These are phyloP conservation scores for Globisporangium carolinianum DNA, from an alignment of 352 stramenopile genomes.

Conservation along the genomic window DNA sequence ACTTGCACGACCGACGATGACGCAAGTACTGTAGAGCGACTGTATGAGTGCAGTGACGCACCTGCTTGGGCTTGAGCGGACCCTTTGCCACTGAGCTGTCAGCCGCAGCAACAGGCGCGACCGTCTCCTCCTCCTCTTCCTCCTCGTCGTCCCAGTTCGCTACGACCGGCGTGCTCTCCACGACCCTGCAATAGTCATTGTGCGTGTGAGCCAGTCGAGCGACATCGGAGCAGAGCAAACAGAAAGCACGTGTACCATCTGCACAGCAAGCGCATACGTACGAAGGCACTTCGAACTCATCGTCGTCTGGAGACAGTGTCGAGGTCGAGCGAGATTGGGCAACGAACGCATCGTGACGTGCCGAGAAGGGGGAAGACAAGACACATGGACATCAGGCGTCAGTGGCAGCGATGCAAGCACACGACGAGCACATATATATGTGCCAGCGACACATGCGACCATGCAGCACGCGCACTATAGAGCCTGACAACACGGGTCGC, in stretches of 20 bases:
- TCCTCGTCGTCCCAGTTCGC: conserved; percentile 77
- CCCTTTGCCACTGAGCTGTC: conserved; percentile 31
- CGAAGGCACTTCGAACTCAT: conserved; percentile 75
- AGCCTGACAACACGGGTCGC: not conserved
- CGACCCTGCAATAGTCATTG: conserved; percentile 13
- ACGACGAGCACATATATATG: too few species aligned
- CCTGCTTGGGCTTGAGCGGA: conserved; percentile 73
- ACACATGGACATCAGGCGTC: not conserved
- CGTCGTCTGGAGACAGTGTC: conserved; percentile 73
- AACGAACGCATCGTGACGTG: too few species aligned
- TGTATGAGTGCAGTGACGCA: conserved; percentile 1
- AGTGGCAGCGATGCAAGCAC: not conserved
- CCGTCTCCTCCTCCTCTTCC: conserved; percentile 57
- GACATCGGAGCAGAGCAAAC: not conserved
- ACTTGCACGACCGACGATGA: too few species aligned
- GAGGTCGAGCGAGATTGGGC: too few species aligned
- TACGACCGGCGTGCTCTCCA: conserved; percentile 36
- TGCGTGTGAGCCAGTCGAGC: not conserved
- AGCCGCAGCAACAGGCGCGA: conserved; percentile 15
- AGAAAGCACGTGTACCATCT: too few species aligned
- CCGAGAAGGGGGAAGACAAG: too few species aligned
- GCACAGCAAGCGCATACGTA: conserved; percentile 1
- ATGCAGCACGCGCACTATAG: not conserved
- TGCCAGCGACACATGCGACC: not conserved
- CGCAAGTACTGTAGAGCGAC: too few species aligned